Evolutionary conservation across 345 rosid genomes (phyloP).

Genomic region (sweet orange (Citrus sinensis)): DVS_A1.0 CM039167.1:29008001-29008500

Average conservation of each 20-base stretch:
- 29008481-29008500: conserved; percentile 73
- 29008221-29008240: conserved; percentile 2
- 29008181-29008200: background rate
- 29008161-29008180: no score
- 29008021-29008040: background rate
- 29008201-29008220: background rate
- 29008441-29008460: conserved; percentile 72
- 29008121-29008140: conserved; percentile 12
- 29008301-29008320: conserved; percentile 82
- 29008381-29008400: conserved; percentile 93
- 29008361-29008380: conserved; percentile 43
- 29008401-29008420: conserved; percentile 71
- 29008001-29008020: background rate
- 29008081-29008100: conserved; percentile 1
- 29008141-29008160: conserved; percentile 18
- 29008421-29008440: conserved; percentile 86
- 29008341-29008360: conserved; percentile 40
- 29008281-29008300: conserved; percentile 72
- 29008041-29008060: background rate
- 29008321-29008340: conserved; percentile 50
- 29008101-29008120: conserved; percentile 21
- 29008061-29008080: background rate
- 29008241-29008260: conserved; percentile 31
- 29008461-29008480: conserved; percentile 54
- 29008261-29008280: conserved; percentile 73